Conservation (phyloP, 306 rosid genomes). For the Datisca glomerata region DNA sequence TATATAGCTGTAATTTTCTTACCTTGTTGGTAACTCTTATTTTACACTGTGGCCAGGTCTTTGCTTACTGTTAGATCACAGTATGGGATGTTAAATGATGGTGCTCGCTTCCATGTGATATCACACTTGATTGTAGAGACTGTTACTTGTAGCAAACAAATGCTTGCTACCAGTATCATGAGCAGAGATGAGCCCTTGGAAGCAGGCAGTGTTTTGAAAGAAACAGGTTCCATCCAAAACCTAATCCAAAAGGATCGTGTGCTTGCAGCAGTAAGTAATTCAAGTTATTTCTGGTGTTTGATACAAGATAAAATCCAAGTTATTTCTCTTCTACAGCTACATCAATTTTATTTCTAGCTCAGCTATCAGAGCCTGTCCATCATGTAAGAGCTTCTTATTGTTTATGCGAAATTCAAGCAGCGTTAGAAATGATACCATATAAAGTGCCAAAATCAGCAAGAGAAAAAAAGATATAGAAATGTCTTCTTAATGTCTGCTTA, state of each 20-base stretch:
- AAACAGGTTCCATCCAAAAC: constrained; percentile 63
- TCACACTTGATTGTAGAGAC: constrained; percentile 88
- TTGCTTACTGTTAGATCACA: constrained; percentile 84
- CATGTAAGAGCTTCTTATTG: too few species aligned
- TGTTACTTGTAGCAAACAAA: constrained; percentile 65
- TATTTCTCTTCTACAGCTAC: too few species aligned
- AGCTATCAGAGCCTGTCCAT: too few species aligned
- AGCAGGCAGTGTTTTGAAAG: constrained; percentile 35
- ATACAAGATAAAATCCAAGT: too few species aligned
- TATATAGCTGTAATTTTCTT: background rate
- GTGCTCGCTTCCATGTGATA: constrained; percentile 86
- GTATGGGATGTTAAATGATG: constrained; percentile 70
- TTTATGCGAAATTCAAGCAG: too few species aligned
- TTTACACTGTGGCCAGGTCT: constrained; percentile 50
- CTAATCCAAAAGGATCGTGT: constrained; percentile 91
- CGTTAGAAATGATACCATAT: too few species aligned
- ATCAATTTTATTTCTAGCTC: too few species aligned
- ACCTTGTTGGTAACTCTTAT: too few species aligned
- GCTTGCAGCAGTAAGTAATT: constrained; percentile 68
- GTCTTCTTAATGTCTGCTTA: too few species aligned
- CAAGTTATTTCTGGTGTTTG: constrained; percentile 10
- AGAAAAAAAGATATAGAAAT: too few species aligned
- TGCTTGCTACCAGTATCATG: constrained; percentile 74
- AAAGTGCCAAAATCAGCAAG: too few species aligned
- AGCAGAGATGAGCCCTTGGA: constrained; percentile 58